phyloP scores from a whole-genome alignment of 352 stramenopile genomes.

The Pythium scleroteichum region DNA sequence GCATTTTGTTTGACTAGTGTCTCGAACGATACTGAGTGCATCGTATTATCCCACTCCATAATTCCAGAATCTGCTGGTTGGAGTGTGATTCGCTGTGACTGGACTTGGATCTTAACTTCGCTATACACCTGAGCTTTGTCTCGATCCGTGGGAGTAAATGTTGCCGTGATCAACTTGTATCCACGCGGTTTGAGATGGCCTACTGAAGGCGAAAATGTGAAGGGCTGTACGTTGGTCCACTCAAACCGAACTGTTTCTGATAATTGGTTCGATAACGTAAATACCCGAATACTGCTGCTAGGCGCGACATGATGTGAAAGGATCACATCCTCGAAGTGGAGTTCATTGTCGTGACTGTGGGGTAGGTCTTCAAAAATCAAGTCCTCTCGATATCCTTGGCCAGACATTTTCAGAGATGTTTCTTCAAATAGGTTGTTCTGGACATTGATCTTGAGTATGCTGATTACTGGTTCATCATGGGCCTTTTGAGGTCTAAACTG shows the following conservation, averaged over 20 bases:
- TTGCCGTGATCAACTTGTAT: conserved; percentile 73
- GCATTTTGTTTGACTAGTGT: conserved; percentile 12
- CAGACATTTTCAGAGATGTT: conserved; percentile 67
- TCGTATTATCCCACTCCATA: conserved; percentile 78
- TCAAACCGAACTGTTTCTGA: conserved; percentile 66
- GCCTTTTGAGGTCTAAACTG: conserved; percentile 84
- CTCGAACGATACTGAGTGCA: conserved; percentile 63
- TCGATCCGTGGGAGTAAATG: conserved; percentile 47
- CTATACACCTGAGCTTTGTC: conserved; percentile 41
- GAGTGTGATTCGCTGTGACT: conserved; percentile 61
- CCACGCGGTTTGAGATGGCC: conserved; percentile 68
- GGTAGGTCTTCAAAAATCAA: conserved; percentile 89
- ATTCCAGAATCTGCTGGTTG: conserved; percentile 22
- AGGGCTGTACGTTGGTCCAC: conserved; percentile 51
- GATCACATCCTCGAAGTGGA: conserved; percentile 89
- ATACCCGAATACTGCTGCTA: conserved; percentile 57
- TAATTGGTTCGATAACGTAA: conserved; percentile 77
- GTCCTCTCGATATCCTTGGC: conserved; percentile 81
- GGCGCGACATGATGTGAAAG: conserved; percentile 21
- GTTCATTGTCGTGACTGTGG: conserved; percentile 63
- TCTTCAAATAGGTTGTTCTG: conserved; percentile 93
- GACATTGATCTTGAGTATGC: conserved; percentile 80
- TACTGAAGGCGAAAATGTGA: conserved; percentile 69
- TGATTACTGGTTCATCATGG: conserved; percentile 58
- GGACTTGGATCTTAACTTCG: conserved; percentile 39